Evolutionary conservation across 2,329 filamentous ascomycete genomes (phyloP).

Genomic region (Raffaelea deltoideospora): DNA sequence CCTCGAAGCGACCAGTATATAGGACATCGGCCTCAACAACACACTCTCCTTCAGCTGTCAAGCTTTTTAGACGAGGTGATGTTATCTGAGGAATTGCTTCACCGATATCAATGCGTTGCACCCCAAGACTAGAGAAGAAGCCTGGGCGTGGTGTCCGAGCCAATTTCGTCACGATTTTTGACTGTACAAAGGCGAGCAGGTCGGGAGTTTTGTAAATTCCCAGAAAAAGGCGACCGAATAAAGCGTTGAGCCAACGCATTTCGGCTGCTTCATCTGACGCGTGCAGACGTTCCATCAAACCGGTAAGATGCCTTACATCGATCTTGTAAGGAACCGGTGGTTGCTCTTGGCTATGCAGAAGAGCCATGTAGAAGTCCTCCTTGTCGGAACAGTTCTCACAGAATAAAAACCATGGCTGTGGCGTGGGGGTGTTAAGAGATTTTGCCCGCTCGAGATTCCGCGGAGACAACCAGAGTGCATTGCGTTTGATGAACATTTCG

Average conservation of each 20-base stretch:
- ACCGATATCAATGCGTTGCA: constrained; percentile 73
- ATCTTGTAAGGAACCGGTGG: constrained; percentile 61
- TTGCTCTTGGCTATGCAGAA: constrained; percentile 67
- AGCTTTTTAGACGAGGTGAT: constrained; percentile 72
- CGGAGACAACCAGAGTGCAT: constrained; percentile 69
- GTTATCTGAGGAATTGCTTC: constrained; percentile 78
- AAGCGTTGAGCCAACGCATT: constrained; percentile 83
- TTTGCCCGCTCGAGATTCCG: constrained; percentile 30
- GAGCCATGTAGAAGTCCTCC: constrained; percentile 93
- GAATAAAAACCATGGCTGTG: constrained; percentile 86
- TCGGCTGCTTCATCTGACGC: constrained; percentile 83
- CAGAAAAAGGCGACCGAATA: constrained; percentile 78
- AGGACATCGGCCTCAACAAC: constrained; percentile 74
- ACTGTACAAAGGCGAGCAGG: constrained; percentile 61
- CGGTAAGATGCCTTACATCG: constrained; percentile 74
- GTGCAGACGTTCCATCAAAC: constrained; percentile 78
- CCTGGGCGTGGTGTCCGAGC: constrained; percentile 81
- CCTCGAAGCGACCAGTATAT: constrained; percentile 76
- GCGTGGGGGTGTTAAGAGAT: constrained; percentile 39
- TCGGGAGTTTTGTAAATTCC: constrained; percentile 74
- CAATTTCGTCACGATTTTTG: constrained; percentile 93
- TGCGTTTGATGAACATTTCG: constrained; percentile 90
- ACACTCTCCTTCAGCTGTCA: constrained; percentile 85
- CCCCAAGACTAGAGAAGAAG: constrained; percentile 72
- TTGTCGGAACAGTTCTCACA: constrained; percentile 93